These are phyloP conservation scores for Acarospora socialis DNA, from an alignment of 2,329 filamentous ascomycete species.

Conservation along the genomic window DNA sequence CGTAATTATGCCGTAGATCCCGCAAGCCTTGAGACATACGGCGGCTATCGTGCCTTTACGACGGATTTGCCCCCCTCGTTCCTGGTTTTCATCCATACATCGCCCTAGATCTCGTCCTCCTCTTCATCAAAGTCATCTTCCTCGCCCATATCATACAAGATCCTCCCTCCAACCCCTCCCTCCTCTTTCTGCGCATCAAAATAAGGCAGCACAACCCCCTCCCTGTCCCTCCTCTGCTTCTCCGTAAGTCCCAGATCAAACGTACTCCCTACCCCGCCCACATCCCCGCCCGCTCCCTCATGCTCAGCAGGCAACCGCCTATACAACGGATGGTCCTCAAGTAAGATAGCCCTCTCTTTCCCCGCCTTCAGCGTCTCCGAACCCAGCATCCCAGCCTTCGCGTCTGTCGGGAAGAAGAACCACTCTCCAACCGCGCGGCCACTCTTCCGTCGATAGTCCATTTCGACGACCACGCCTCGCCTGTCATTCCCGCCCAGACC, in stretches of 20 bases:
- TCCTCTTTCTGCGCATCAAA: conserved; percentile 85
- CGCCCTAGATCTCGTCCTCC: conserved; percentile 72
- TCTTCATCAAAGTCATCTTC: conserved; percentile 97
- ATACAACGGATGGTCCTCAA: conserved; percentile 67
- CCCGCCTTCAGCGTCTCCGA: conserved; percentile 26
- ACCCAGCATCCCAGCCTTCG: conserved; percentile 30
- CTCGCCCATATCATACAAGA: conserved; percentile 88
- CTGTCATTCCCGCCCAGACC: conserved; percentile 43
- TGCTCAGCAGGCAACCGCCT: conserved; percentile 31
- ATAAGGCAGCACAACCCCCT: conserved; percentile 84
- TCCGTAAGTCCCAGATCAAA: conserved; percentile 82
- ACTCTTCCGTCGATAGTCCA: conserved; percentile 75
- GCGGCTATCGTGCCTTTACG: too few relatives aligned
- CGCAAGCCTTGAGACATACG: too few relatives aligned
- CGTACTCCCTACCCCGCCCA: conserved; percentile 53
- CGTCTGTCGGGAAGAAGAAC: conserved; percentile 37
- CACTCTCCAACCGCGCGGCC: conserved; percentile 63
- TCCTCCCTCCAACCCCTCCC: conserved; percentile 58
- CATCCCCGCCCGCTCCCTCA: conserved; percentile 26
- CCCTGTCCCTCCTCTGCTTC: conserved; percentile 72
- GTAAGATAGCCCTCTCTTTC: conserved; percentile 42
- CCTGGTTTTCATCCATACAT: too few relatives aligned
- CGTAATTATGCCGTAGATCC: too few relatives aligned
- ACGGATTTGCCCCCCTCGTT: too few relatives aligned
- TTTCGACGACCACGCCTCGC: conserved; percentile 55